Conservation (phyloP, 331 rosid genomes). For the Quercus phellos region DNA sequence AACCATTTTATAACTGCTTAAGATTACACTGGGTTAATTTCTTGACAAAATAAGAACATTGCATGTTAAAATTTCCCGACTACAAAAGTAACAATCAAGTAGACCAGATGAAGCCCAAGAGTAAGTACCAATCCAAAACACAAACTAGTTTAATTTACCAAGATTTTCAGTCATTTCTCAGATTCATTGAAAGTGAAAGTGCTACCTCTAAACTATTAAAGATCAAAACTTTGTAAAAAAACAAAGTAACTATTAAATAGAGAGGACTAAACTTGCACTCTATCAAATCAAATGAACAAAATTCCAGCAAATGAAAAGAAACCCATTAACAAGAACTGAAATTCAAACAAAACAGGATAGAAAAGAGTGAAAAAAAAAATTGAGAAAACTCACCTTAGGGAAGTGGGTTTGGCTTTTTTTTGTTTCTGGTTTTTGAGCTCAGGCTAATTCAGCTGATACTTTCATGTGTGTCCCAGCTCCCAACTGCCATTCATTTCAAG, state of each 20-base stretch:
- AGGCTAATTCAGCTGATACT: neutral
- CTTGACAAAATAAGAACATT: neutral
- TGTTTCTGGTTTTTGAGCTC: neutral
- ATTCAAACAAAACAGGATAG: neutral
- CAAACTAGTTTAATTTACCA: too few species aligned
- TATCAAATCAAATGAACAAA: neutral
- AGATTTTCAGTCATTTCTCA: neutral
- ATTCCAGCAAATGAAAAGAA: neutral
- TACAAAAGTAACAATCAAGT: neutral
- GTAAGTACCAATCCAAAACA: too few species aligned
- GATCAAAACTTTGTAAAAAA: neutral
- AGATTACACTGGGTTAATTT: neutral
- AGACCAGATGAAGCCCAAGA: neutral
- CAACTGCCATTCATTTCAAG: neutral
- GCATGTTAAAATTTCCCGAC: neutral
- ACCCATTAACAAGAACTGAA: neutral
- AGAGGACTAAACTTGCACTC: neutral
- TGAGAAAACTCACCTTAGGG: conserved; percentile 14
- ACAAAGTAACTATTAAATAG: neutral
- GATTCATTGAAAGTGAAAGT: neutral
- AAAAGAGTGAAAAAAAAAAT: neutral
- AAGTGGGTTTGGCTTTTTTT: neutral
- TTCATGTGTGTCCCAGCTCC: neutral
- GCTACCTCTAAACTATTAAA: neutral
- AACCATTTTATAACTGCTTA: neutral